Evolutionary conservation across 2,329 filamentous ascomycete species (phyloP), one percentile per base, ranked within the genome.

Genomic region (Apiospora arundinis): DNA sequence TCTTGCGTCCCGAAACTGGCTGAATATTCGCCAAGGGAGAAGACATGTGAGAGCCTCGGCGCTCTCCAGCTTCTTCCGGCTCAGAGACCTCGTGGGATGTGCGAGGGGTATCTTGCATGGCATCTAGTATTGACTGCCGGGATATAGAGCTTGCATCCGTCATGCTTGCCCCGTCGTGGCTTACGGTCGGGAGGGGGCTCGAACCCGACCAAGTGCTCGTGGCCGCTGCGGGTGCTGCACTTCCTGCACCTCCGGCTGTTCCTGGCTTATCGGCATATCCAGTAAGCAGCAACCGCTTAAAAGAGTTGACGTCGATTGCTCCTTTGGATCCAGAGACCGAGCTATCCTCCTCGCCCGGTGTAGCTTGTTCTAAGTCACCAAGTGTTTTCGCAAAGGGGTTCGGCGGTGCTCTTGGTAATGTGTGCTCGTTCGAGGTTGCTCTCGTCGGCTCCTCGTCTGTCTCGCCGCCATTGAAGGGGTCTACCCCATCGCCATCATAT

Each of bases 231-330:
- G 23, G 12, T 3, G 25, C 32, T 37, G 46, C 18, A 40, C 32
- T 23, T 71, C 73, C 28, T 67, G 76, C 73, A 48, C 74, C 69
- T 71, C 74, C 68, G 78, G 74, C 67, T 72, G 75, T 60, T 45
- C 72, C 76, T 42, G 78, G 71, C 63, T 80, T 73, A 56, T 82
- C 87, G 46, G 88, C 79, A 76, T 90, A 89, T 25, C 93, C 93
- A 0, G 93, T 96, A 83, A 96, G 85, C 67, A 96, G 86, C 73
- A 96, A 82, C 72, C 91, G 88, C 77, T 91, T 91, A 82, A 96
- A 96, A 9, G 93, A 91, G 78, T 94, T 90, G 0, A 95, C 93
- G 78, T 96, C 92, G 74, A 95, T 81, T 0, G 89, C 86, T 23
- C 80, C 82, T 74, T 83, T 85, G 11, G 78, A 71, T 72, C 78